Conservation (phyloP, 148 eudicot species). For the Fagopyrum homotropicum region DNA sequence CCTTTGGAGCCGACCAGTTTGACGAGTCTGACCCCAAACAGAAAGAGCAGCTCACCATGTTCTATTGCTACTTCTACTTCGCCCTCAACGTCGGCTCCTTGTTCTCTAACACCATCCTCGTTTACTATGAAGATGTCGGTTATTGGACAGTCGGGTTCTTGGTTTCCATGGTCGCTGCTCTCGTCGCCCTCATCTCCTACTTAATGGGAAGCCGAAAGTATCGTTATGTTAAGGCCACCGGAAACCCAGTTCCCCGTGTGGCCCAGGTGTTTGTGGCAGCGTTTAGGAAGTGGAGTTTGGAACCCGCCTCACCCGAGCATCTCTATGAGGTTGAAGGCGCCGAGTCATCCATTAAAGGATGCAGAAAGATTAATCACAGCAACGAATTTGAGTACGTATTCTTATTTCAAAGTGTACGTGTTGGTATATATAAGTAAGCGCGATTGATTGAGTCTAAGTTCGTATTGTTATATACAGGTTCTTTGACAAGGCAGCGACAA, state of each 20-base stretch:
- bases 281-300: constrained; percentile 35
- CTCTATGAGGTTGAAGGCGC: constrained; percentile 66
- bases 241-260: constrained; percentile 81
- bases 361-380: constrained; percentile 71
- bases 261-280: constrained; percentile 79
- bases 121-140: constrained; percentile 72
- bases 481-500: constrained; percentile 85
- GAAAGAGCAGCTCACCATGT: constrained; percentile 33
- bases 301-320: constrained; percentile 19
- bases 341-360: constrained; percentile 86
- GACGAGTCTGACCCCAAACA: constrained; percentile 38
- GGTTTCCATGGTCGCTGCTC: constrained; percentile 47
- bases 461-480: constrained; percentile 21
- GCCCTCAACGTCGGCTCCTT: constrained; percentile 80
- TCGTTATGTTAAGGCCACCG: constrained; percentile 52
- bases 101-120: constrained; percentile 82
- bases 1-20: constrained; percentile 92
- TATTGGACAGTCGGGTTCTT: constrained; percentile 78
- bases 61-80: constrained; percentile 75
- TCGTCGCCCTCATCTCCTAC: constrained; percentile 41
- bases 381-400: constrained; percentile 35
- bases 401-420: no score
- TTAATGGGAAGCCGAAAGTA: constrained; percentile 45
- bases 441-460: no score
- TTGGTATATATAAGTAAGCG: no score